phyloP scores from a whole-genome alignment of 257 asterid genomes.

The Gardenia jasminoides region DNA sequence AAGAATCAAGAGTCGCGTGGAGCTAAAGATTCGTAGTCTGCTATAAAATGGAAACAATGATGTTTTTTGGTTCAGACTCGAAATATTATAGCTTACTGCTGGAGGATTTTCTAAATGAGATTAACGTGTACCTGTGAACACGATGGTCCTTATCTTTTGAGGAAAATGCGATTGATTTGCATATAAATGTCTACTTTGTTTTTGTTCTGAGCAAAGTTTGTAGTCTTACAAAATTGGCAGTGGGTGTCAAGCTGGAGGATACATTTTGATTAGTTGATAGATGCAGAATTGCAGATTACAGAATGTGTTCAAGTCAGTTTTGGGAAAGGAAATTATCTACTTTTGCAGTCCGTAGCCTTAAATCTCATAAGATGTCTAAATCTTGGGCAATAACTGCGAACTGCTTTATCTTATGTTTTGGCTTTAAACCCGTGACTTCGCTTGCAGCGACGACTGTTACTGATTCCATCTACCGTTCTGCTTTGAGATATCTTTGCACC shows the following conservation, averaged over 20 bases:
- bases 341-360: neutral
- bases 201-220: neutral
- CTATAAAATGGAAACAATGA: neutral
- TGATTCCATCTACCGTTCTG: neutral
- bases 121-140: neutral
- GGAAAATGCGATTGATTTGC: neutral
- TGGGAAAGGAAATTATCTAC: neutral
- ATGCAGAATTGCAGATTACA: neutral
- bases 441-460: neutral
- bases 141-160: neutral
- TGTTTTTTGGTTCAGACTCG: neutral
- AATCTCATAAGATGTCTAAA: neutral
- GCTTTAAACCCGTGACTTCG: constrained; percentile 14
- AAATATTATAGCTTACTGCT: neutral
- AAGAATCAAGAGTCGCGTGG: constrained; percentile 35
- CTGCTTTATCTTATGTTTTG: neutral
- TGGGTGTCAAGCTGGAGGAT: neutral
- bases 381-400: neutral
- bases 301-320: neutral
- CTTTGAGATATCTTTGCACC: too few species aligned
- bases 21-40: constrained; percentile 45
- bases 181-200: neutral
- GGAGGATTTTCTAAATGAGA: neutral
- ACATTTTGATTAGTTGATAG: neutral
- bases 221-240: neutral